Evolutionary conservation across 495 filamentous ascomycete genomes (phyloP).

Genomic region (Neurospora sublineolata): DNA sequence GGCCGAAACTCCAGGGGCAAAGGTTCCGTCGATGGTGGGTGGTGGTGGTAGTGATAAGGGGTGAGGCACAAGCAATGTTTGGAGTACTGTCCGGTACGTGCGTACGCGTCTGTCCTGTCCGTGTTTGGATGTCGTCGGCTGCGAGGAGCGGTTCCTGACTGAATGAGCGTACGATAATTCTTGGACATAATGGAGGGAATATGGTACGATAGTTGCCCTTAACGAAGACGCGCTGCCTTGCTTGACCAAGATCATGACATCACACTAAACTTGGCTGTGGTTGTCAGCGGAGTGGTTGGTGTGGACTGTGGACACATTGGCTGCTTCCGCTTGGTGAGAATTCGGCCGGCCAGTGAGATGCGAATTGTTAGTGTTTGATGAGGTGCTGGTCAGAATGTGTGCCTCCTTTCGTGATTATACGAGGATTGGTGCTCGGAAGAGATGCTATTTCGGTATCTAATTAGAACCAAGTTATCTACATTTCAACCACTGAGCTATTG

Average conservation of each 20-base stretch:
- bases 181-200: not conserved
- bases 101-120: not conserved
- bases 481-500: too few species aligned
- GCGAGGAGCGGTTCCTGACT: not conserved
- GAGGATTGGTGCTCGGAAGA: too few species aligned
- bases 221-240: not conserved
- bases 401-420: too few species aligned
- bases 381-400: not conserved
- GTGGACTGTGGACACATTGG: not conserved
- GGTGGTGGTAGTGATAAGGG: not conserved
- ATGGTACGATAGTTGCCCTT: not conserved
- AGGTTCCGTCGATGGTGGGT: not conserved
- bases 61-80: not conserved
- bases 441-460: too few species aligned
- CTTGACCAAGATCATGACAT: not conserved
- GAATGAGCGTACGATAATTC: not conserved
- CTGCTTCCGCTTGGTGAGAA: not conserved
- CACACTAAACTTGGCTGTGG: not conserved
- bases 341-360: not conserved
- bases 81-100: not conserved
- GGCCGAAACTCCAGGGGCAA: not conserved
- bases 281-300: not conserved
- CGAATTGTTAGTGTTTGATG: not conserved
- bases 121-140: not conserved
- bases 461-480: too few species aligned